phyloP scores from a whole-genome alignment of 2,329 filamentous ascomycete species.

The Trichoderma asperellum region DNA sequence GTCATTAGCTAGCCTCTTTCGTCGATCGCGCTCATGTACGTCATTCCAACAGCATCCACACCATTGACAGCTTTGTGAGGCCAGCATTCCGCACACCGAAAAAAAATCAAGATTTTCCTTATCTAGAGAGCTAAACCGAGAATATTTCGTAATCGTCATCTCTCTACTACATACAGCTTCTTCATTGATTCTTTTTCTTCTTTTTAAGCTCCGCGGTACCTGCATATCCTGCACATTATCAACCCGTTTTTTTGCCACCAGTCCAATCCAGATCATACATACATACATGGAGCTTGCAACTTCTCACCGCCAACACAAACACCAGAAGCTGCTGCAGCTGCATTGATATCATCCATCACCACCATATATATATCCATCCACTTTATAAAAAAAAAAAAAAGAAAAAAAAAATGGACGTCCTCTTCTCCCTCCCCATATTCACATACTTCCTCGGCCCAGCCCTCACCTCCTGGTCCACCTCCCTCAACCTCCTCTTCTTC shows the following conservation, averaged over 20 bases:
- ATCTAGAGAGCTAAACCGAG: not conserved
- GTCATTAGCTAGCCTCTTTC: slow-evolving; percentile 15
- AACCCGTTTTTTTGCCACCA: not conserved
- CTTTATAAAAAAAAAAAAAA: too few species aligned
- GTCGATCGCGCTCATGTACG: slow-evolving; percentile 22
- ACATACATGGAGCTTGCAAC: not conserved
- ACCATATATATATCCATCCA: not conserved
- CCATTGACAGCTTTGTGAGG: not conserved
- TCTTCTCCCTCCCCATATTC: slow-evolving; percentile 73
- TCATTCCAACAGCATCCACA: slow-evolving; percentile 21
- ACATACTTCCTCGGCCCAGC: slow-evolving; percentile 67
- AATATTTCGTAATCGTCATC: slow-evolving; percentile 2
- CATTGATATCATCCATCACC: not conserved
- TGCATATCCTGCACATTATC: slow-evolving; percentile 16
- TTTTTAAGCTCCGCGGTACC: slow-evolving; percentile 21
- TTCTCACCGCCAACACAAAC: slow-evolving; percentile 11
- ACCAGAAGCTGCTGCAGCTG: not conserved
- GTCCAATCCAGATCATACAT: too few species aligned
- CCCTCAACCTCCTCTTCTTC: slow-evolving; percentile 84
- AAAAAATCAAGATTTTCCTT: slow-evolving; percentile 8
- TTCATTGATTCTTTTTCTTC: not conserved
- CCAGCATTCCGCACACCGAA: not conserved
- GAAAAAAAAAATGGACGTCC: slow-evolving; percentile 57
- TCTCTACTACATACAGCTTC: too few species aligned
- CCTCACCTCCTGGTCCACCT: slow-evolving; percentile 72